Base-by-base conservation (phyloP, 495 filamentous ascomycete genomes). In the Penicillium cinerascens region DNA sequence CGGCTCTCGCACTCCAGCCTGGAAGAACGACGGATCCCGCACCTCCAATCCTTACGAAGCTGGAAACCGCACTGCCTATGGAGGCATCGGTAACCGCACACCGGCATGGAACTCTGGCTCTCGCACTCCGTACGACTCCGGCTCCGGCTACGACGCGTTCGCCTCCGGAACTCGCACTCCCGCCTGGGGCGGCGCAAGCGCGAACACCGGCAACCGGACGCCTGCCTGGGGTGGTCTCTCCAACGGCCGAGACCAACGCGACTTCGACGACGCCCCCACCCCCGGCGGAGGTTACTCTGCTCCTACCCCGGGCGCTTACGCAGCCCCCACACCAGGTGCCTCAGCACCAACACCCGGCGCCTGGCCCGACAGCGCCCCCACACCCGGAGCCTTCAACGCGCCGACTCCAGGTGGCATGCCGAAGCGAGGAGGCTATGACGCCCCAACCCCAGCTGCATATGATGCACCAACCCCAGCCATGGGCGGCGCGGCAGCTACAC, bases 1-100 rank as follows among this genome's bases (percentile, higher is more conserved):
- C 38, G 81, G 82, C 44, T 64, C 68, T 40, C 82, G 89, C 41
- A 93, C 89, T 3, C 89, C 89, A 3, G 85, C 87, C 7, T 92
- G 89, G 89, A 86, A 84, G 52, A 71, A 58, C 47, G 87, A 86
- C 55, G 83, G 83, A 42, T 87, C 80, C 6, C 83, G 82, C 51
- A 91, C 87, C n/a, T 81, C 83, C 20, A 89, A 89, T 49, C 83
- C 86, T 2, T 89, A 90, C 63, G 89, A 91, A 60, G 91, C 92
- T 62, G 91, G 90, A 44, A 87, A 74, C 59, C 82, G 88, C 29
- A 93, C 87, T 9, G 80, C 72, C 52, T 92, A 80, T 77, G 82
- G 87, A 47, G 86, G 73, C 27, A 55, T 62, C 51, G 66, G 72
- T 21, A 75, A 72, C 47, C 72, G 79, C 40, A 81, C 78, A 4